These are phyloP conservation scores for Globisporangium mamillatum DNA, from an alignment of 352 stramenopile species.

Conservation along the genomic window DNA sequence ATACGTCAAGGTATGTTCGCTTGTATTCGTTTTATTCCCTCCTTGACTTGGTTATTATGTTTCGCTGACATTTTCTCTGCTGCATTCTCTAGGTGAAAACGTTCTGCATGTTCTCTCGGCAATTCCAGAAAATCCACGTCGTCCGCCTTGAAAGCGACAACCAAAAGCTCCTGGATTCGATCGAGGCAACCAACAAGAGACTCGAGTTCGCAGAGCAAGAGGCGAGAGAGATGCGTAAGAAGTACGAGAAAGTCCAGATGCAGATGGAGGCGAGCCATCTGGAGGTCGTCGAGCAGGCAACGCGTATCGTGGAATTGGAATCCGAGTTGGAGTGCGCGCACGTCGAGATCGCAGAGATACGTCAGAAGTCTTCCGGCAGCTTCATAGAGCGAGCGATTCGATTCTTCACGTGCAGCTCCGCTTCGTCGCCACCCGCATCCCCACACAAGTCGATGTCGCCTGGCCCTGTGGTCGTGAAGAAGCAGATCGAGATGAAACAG, in stretches of 20 bases:
- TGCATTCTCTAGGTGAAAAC: constrained; percentile 25
- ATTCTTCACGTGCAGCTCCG: constrained; percentile 85
- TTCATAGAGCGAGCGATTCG: constrained; percentile 73
- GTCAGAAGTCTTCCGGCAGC: constrained; percentile 30
- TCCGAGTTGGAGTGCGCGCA: constrained; percentile 44
- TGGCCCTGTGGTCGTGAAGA: constrained; percentile 28
- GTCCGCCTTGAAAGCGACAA: constrained; percentile 73
- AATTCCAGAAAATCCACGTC: constrained; percentile 71
- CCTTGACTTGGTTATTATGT: neutral
- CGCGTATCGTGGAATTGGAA: constrained; percentile 62
- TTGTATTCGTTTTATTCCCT: neutral
- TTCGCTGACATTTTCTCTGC: constrained; percentile 8
- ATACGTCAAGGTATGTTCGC: constrained; percentile 53
- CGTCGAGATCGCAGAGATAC: constrained; percentile 50
- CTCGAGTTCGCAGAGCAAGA: constrained; percentile 44
- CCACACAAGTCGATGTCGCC: constrained; percentile 20
- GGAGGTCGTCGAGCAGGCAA: constrained; percentile 54
- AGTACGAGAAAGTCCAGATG: constrained; percentile 59
- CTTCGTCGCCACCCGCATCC: constrained; percentile 42
- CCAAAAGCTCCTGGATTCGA: constrained; percentile 31
- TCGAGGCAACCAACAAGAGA: constrained; percentile 39
- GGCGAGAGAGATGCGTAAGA: constrained; percentile 35
- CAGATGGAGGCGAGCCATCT: constrained; percentile 48
- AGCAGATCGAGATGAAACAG: constrained; percentile 25
- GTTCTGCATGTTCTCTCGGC: constrained; percentile 52